Percentiles rank a stretch among this genome's conserved stretches.
These are phyloP conservation scores for Talaromyces liani DNA, from an alignment of 495 filamentous ascomycete species.

Conservation along the genomic window DNA sequence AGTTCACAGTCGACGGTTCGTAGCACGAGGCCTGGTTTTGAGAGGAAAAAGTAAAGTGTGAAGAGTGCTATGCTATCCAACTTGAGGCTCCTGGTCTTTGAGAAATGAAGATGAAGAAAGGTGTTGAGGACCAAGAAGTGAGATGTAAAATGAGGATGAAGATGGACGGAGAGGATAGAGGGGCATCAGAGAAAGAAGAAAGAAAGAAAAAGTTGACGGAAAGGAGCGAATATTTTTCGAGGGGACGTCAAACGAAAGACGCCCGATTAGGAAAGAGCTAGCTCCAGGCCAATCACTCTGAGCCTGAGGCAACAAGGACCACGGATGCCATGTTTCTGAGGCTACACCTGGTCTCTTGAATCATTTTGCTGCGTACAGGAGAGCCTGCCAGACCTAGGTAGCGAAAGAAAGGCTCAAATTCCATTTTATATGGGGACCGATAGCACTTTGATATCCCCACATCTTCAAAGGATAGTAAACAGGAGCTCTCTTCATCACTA, in stretches of 20 bases:
- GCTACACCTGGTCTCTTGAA: not conserved
- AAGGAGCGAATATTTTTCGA: not conserved
- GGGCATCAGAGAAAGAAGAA: not conserved
- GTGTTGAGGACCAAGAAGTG: not conserved
- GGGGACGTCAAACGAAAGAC: not conserved
- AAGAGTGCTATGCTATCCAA: not conserved
- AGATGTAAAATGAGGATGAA: constrained; percentile 3
- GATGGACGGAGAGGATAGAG: not conserved
- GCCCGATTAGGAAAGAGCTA: not conserved
- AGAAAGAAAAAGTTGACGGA: constrained; percentile 1
- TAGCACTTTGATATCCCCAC: not conserved
- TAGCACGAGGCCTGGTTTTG: not conserved
- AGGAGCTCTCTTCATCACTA: not conserved
- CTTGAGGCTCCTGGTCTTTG: not conserved
- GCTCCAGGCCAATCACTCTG: not conserved
- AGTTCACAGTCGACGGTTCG: too few species aligned
- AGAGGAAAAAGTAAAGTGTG: not conserved
- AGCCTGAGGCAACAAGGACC: not conserved
- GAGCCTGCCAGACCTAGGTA: not conserved
- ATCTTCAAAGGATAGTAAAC: not conserved
- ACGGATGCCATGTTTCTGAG: not conserved
- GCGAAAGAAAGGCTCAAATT: not conserved
- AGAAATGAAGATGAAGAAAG: not conserved
- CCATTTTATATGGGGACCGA: not conserved
- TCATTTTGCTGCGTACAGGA: too few species aligned